Evolutionary conservation across 1,139 yeast genomes (phyloP).

Genomic region (Yamadazyma mexicana): DNA sequence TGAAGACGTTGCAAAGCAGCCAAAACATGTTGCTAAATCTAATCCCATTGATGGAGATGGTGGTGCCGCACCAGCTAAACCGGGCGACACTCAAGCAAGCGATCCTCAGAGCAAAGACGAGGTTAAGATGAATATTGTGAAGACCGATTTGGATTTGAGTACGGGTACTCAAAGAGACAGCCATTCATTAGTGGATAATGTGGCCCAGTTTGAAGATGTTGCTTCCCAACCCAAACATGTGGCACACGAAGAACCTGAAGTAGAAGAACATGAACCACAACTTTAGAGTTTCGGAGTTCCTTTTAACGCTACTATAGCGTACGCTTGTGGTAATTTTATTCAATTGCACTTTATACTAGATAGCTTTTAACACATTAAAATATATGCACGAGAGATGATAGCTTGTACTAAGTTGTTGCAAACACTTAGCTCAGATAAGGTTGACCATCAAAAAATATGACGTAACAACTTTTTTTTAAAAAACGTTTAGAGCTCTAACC

Average conservation of each 20-base stretch:
- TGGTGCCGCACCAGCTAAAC: background rate
- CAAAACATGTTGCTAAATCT: constrained; percentile 2
- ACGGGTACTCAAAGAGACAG: constrained; percentile 8
- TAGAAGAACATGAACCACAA: background rate
- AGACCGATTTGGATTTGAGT: constrained; percentile 6
- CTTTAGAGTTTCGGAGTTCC: background rate
- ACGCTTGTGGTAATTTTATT: no score
- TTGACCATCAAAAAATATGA: no score
- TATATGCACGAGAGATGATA: no score
- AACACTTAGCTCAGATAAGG: no score
- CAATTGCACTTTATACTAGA: no score
- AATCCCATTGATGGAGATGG: background rate
- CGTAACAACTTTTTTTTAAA: no score
- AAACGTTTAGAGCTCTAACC: no score
- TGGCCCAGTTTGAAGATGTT: constrained; percentile 5
- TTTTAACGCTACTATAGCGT: no score
- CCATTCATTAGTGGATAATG: constrained; percentile 8
- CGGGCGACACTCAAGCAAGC: background rate
- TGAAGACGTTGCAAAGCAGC: constrained; percentile 8
- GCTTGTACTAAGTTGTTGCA: no score
- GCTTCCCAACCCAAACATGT: constrained; percentile 6
- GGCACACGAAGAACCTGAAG: background rate
- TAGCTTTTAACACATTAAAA: no score
- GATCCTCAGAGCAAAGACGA: constrained; percentile 5
- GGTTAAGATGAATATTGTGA: constrained; percentile 8